Evolutionary conservation across 176 grass and related monocot species (phyloP).

Genomic region (Lolium rigidum): DNA sequence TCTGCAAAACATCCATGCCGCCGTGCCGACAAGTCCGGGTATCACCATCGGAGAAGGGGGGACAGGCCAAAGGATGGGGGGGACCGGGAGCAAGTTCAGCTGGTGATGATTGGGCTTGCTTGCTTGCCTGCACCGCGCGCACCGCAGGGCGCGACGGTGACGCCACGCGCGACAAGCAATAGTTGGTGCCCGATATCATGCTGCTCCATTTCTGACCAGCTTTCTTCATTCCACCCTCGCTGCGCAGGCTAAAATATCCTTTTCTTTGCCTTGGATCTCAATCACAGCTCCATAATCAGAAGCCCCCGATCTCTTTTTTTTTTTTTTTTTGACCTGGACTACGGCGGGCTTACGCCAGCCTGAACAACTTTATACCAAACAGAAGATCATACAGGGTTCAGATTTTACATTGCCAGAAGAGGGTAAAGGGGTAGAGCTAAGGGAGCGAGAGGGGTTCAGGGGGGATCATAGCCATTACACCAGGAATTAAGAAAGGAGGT

Average conservation of each 20-base stretch:
- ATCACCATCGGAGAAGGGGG: not conserved
- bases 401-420: too few species aligned
- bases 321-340: too few species aligned
- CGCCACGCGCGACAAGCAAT: slow-evolving; percentile 11
- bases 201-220: slow-evolving; percentile 13
- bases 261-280: not conserved
- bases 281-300: too few species aligned
- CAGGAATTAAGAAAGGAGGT: too few species aligned
- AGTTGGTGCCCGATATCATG: slow-evolving; percentile 15
- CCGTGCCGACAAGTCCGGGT: not conserved
- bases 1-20: too few species aligned
- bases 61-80: not conserved
- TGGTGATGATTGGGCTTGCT: slow-evolving; percentile 30
- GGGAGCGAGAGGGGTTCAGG: too few species aligned
- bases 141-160: not conserved
- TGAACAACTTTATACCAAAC: too few species aligned
- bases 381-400: too few species aligned
- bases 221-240: slow-evolving; percentile 6
- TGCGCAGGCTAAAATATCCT: not conserved
- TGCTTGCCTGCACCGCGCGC: slow-evolving; percentile 5
- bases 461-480: too few species aligned
- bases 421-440: too few species aligned
- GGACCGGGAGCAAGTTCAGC: slow-evolving; percentile 10
- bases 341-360: too few species aligned
- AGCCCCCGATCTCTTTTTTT: too few species aligned